A percentile compares a stretch with the other conserved stretches of the same genome.
Conservation (phyloP, 768 basidiomycete genomes). For the Paxillus involutus region DNA sequence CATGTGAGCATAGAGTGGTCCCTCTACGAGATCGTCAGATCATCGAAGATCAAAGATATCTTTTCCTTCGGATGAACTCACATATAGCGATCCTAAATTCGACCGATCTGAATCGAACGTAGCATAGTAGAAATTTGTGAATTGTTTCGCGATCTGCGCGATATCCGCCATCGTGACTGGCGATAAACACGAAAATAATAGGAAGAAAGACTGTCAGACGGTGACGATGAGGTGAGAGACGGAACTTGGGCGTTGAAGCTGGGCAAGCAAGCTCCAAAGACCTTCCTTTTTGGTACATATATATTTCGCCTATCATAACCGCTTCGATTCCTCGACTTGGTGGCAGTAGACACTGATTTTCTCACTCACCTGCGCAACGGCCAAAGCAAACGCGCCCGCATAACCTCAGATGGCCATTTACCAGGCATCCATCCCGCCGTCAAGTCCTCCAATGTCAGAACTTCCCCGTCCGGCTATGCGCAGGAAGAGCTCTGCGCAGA, state of each 20-base stretch:
- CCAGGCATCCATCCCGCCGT: slow-evolving; percentile 13
- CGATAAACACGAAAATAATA: slow-evolving; percentile 12
- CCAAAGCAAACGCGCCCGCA: background rate
- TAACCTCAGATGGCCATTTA: slow-evolving; percentile 16
- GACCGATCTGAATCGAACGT: slow-evolving; percentile 70
- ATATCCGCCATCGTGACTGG: slow-evolving; percentile 65
- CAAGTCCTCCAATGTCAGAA: slow-evolving; percentile 31
- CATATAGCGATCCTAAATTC: slow-evolving; percentile 68
- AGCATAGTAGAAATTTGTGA: slow-evolving; percentile 79
- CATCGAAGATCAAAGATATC: slow-evolving; percentile 27
- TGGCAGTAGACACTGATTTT: background rate
- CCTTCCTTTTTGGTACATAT: slow-evolving; percentile 16
- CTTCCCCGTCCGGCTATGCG: slow-evolving; percentile 62
- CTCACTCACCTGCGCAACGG: slow-evolving; percentile 4
- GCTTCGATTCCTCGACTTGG: background rate
- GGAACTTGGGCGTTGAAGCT: background rate
- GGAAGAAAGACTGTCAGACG: slow-evolving; percentile 4
- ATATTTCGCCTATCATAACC: background rate
- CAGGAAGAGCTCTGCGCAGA: slow-evolving; percentile 84
- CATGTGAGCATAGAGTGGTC: slow-evolving; percentile 81
- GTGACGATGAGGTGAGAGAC: background rate
- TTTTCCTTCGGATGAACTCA: slow-evolving; percentile 39
- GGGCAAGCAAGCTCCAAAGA: background rate
- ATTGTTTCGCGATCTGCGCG: slow-evolving; percentile 72
- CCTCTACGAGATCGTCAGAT: slow-evolving; percentile 51